Conservation (phyloP, 345 rosid species). For the Eucalyptus regnans region DNA sequence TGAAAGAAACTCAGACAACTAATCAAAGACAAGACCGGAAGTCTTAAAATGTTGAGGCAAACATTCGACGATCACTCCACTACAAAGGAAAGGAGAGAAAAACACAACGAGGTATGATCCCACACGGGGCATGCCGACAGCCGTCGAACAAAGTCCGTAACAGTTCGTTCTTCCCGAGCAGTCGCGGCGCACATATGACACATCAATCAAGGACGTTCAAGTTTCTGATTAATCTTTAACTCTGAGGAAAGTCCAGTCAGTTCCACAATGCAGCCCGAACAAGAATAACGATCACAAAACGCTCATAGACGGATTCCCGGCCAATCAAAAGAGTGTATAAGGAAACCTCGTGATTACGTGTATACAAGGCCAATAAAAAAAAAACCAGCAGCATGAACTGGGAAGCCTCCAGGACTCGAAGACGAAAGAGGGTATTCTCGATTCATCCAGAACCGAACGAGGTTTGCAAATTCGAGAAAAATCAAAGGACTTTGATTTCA, state of each 20-base stretch:
- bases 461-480: background rate
- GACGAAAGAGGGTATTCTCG: background rate
- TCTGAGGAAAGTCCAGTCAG: background rate
- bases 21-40: background rate
- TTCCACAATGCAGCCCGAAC: background rate
- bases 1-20: background rate
- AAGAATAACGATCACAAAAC: background rate
- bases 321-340: accelerated
- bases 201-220: background rate
- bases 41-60: background rate
- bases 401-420: background rate
- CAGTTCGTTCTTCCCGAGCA: background rate
- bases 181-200: background rate
- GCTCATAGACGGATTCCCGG: background rate
- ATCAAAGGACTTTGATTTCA: background rate
- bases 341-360: background rate
- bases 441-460: background rate
- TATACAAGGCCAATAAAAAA: background rate
- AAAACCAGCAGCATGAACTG: background rate
- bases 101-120: background rate
- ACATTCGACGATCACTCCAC: background rate
- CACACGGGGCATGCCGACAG: no score
- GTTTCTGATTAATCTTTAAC: background rate
- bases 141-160: background rate
- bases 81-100: background rate